Evolutionary conservation across 2,329 filamentous ascomycete species (phyloP), one percentile per base, ranked within the genome.

Genomic region (Penicillium fuscoglaucum): DNA sequence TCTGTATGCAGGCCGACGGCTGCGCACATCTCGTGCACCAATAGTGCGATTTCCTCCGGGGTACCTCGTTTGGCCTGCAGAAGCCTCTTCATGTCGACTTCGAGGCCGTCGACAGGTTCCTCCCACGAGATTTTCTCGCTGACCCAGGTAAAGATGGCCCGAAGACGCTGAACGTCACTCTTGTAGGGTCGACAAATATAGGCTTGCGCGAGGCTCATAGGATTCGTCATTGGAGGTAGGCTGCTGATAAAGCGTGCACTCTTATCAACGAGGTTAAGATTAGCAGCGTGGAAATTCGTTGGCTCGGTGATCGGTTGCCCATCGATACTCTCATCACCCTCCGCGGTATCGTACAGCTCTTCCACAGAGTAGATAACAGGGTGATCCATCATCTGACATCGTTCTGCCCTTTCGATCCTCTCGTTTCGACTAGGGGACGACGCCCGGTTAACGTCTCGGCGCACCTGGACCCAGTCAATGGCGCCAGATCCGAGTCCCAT

Each of bases 121-220:
- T 99, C 95, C 95, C 95, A 99, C 33, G 85, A 85, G 57, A 99
- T 88, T 67, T 93, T 92, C 72, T 99, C 95, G n/a, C 91, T 86
- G 6, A 96, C 91, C 93, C 93, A 99, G 1, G 90, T 97, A 70
- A 98, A 99, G 61, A 99, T 98, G 17, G 95, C 93, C 26, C 96
- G 86, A 28, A 99, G 78, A 37, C 93, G 86, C 74, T 99, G 95
- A 0, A 97, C 91, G 68, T 98, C 93, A 74, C 91, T 97, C 59
- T 93, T 85, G 74, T 97, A 96, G 0, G 95, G 96, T 29, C 95
- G 86, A 71, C 96, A 99, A 12, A 99, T 87, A 71, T 96, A 96
- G 1, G 89, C 91, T 58, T 95, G 95, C 0, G 95, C 92, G 17
- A 99, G 80, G 31, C 89, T 90, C 28, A 88, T 84, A 0, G 93